Base-by-base conservation (phyloP, 2,329 filamentous ascomycete genomes). In the Parafenestella ontariensis region DNA sequence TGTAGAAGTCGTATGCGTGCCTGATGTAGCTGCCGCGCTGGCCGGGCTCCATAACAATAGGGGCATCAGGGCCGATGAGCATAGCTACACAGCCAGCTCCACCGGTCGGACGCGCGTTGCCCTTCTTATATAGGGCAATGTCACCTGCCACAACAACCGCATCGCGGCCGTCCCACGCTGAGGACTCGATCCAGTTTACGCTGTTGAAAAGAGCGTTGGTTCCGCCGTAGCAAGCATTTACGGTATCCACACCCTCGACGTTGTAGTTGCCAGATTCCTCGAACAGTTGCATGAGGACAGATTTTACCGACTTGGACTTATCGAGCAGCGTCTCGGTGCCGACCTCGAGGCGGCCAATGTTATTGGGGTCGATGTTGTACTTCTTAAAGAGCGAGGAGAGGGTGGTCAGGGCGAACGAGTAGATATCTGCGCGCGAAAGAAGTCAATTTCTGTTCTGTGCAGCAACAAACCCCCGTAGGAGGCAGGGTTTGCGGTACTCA, bases 251-350 rank as follows among this genome's bases (percentile, higher is more conserved):
- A 59, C 81, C 81, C 72, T 83, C 81, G 21, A 83, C 74, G 72
- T 83, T 82, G 71, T 76, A 80, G 74, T 83, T 83, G 68, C 79
- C 81, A n/a, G 76, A 78, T 51, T 77, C 72, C 59, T 77, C 76
- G 58, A 83, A 83, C 42, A 83, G 70, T 61, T 82, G 80, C 81
- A 83, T 83, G 51, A 83, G 71, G 45, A 83, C 80, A 4, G 79
- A 81, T 75, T 83, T 83, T 69, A 82, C 79, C 18, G 81, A 83
- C 71, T 83, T 83, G 52, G 80, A 82, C 77, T 83, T 83, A 78
- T 83, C 81, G 57, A 83, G 77, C 34, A 83, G 72, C 23, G 81
- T 82, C 76, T 83, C 81, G 47, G 81, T 83, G 66, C 81, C 81
- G 56, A 83, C 81, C 65, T 83, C 81, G 57, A 83, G 72, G 65